Base-by-base conservation (phyloP, 2,329 filamentous ascomycete genomes). In the Fusarium longipes region DNA sequence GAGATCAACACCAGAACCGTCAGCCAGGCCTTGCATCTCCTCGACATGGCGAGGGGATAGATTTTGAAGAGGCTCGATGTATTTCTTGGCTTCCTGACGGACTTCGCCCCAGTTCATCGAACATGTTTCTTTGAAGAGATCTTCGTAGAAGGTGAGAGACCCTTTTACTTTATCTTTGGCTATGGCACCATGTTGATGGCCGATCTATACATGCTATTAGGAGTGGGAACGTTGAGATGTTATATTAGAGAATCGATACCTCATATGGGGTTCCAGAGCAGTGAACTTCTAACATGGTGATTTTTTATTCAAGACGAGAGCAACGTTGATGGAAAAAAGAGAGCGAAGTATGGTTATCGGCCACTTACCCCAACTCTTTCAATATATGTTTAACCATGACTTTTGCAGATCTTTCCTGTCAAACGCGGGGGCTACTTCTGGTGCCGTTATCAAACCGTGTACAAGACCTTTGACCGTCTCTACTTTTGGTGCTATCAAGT, bases 1-100 rank as follows among this genome's bases (percentile, higher is more conserved):
- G 3, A 87, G 67, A 1, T 77, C 65, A 9, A 81, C 72, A 0
- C 70, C 75, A 0, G 85, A 79, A 3, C 86, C 86, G 2, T 83
- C 79, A 0, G 86, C 85, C 38, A 89, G 80, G 12, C 85, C 88
- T 54, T 74, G 70, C 57, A 85, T 82, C 64, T 86, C 83, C 4
- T 75, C 57, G 1, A 54, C 18, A 17, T 68, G 57, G 3, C 50
- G 45, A 7, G 57, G 60, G 9, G 42, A 57, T 17, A 68, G 9
- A 1, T n/a, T 54, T 20, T 47, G 20, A 3, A 71, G 47, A 18
- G 64, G 45, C 3, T 51, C n/a, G 4, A 67, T 25, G 18, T 68
- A 72, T 6, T 60, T 63, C 2, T 20, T 12, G 3, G 70, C 67
- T 18, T 72, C 62, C 43, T 45, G 15, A 3, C 49, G 44, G 6